These are phyloP conservation scores for Pseudogymnoascus destructans DNA, from an alignment of 2,329 filamentous ascomycete genomes.

Conservation along the genomic window DNA sequence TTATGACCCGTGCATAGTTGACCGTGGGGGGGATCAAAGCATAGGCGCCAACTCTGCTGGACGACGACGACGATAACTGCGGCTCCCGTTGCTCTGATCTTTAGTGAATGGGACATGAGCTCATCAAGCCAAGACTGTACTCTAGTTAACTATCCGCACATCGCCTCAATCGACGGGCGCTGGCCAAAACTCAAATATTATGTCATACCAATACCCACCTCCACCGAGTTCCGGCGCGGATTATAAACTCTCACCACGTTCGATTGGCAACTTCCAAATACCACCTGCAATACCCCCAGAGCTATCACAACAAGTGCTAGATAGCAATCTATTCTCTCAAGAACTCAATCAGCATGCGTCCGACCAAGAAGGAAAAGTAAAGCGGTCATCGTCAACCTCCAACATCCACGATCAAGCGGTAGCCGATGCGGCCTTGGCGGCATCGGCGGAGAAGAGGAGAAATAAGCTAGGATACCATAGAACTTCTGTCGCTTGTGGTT, in stretches of 20 bases:
- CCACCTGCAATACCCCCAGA: conserved; percentile 1
- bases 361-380: conserved; percentile 22
- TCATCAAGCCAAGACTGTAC: conserved; percentile 5
- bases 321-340: conserved; percentile 6
- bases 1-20: conserved; percentile 6
- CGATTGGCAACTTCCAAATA: background rate
- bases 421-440: conserved; percentile 22
- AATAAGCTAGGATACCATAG: conserved; percentile 95
- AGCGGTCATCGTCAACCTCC: conserved; percentile 38
- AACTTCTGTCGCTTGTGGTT: conserved; percentile 90
- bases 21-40: conserved; percentile 6
- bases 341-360: background rate
- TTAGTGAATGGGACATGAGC: conserved; percentile 6
- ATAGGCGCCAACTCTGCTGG: background rate
- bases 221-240: background rate
- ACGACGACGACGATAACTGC: conserved; percentile 4
- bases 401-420: conserved; percentile 32
- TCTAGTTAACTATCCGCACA: background rate
- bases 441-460: conserved; percentile 51
- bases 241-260: conserved; percentile 6
- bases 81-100: background rate
- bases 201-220: conserved; percentile 9
- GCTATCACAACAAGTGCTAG: conserved; percentile 1
- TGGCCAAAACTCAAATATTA: conserved; percentile 7
- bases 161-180: background rate